Percentiles rank a stretch among this genome's conserved stretches.
These are phyloP conservation scores for Trichoderma parareesei DNA, from an alignment of 495 filamentous ascomycete species.

Conservation along the genomic window DNA sequence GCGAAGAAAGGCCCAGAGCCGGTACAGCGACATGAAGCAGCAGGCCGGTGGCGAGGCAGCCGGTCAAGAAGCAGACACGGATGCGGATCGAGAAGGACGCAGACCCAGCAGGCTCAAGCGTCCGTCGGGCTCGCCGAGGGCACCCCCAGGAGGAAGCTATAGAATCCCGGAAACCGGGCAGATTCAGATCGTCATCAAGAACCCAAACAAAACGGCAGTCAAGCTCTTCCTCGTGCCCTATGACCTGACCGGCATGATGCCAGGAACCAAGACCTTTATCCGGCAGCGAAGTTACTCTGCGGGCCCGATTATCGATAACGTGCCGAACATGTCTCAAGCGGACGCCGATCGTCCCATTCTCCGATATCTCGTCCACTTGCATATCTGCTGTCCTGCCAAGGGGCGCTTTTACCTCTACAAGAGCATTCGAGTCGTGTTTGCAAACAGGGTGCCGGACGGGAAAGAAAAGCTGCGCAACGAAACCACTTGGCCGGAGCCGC, in stretches of 20 bases:
- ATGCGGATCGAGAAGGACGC: not conserved
- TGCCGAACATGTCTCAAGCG: constrained; percentile 23
- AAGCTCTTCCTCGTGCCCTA: constrained; percentile 95
- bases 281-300: constrained; percentile 90
- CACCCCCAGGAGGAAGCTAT: constrained; percentile 78
- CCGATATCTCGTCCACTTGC: constrained; percentile 87
- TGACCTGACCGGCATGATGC: constrained; percentile 90
- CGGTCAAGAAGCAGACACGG: not conserved
- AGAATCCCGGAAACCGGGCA: constrained; percentile 93
- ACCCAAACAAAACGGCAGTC: constrained; percentile 91
- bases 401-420: constrained; percentile 89
- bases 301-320: constrained; percentile 72
- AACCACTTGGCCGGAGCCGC: constrained; percentile 79
- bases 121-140: constrained; percentile 53
- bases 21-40: constrained; percentile 22
- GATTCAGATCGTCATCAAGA: constrained; percentile 94
- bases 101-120: constrained; percentile 14
- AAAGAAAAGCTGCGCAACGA: constrained; percentile 92
- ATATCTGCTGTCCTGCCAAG: constrained; percentile 80
- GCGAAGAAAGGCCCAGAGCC: constrained; percentile 38
- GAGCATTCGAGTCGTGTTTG: constrained; percentile 89
- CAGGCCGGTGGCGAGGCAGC: constrained; percentile 20
- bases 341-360: constrained; percentile 61
- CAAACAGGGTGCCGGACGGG: constrained; percentile 93
- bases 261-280: constrained; percentile 93